Percentiles rank a stretch among this genome's conserved stretches.
Evolutionary conservation across 257 asterid genomes (phyloP).

Genomic region (Scutellaria barbata): DNA sequence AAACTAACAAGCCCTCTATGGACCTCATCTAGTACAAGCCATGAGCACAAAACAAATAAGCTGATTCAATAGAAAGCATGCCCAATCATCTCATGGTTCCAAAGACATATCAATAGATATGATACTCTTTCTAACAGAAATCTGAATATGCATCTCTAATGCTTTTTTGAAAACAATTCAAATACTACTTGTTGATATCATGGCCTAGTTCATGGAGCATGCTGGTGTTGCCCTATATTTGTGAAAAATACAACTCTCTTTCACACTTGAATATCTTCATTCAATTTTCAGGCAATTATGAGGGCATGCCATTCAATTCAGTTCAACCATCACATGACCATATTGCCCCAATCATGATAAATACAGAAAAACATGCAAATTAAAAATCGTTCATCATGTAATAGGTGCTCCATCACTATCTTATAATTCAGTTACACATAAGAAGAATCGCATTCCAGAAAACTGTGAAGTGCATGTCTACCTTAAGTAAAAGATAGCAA

Average conservation of each 20-base stretch:
- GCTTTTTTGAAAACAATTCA: constrained; percentile 2
- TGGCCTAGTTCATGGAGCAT: constrained; percentile 18
- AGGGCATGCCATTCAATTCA: constrained; percentile 13
- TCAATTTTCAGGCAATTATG: constrained; percentile 16
- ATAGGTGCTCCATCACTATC: constrained; percentile 20
- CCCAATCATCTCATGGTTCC: constrained; percentile 25
- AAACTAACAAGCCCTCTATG: background rate
- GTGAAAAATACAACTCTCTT: constrained; percentile 9
- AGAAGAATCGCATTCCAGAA: constrained; percentile 15
- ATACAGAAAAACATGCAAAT: constrained; percentile 18
- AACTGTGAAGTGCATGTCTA: constrained; percentile 17
- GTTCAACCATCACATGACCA: constrained; percentile 28
- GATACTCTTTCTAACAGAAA: constrained; percentile 3
- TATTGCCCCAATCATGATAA: constrained; percentile 10
- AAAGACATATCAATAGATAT: constrained; percentile 5
- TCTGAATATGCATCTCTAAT: constrained; percentile 3
- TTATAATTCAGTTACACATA: constrained; percentile 14
- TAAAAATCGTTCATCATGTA: constrained; percentile 11
- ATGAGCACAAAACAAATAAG: constrained; percentile 20
- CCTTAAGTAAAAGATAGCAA: constrained; percentile 12
- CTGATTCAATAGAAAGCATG: constrained; percentile 18
- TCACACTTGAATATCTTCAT: constrained; percentile 9
- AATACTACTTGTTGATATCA: background rate
- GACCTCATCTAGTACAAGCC: constrained; percentile 28
- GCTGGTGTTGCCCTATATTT: background rate